Percentiles rank a stretch among this genome's conserved stretches.
Evolutionary conservation across 441 rosid species (phyloP).

Genomic region (Gossypium davidsonii): DNA sequence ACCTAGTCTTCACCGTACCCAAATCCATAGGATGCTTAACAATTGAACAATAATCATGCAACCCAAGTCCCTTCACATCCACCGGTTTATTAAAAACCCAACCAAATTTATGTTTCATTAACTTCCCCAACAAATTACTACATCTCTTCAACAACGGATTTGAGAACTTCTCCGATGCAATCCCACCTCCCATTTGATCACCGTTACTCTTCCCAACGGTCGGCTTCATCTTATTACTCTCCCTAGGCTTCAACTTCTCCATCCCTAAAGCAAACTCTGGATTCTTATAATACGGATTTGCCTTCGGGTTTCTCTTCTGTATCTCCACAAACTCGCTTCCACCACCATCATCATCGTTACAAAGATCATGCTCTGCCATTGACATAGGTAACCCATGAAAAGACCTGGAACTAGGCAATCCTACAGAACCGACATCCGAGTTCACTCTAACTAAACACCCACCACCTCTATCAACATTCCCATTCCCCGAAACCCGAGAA

Average conservation of each 20-base stretch:
- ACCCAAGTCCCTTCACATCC: slow-evolving; percentile 58
- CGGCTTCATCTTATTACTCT: slow-evolving; percentile 37
- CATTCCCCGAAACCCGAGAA: slow-evolving; percentile 17
- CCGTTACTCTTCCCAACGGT: slow-evolving; percentile 35
- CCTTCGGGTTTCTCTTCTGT: slow-evolving; percentile 38
- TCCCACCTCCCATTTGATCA: slow-evolving; percentile 21
- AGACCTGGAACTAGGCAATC: slow-evolving; percentile 24
- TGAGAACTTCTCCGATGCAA: slow-evolving; percentile 26
- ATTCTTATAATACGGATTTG: slow-evolving; percentile 29
- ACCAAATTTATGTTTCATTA: slow-evolving; percentile 77
- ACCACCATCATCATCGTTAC: slow-evolving; percentile 18
- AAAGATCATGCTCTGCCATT: slow-evolving; percentile 23
- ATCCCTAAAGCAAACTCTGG: slow-evolving; percentile 27
- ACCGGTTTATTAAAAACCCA: slow-evolving; percentile 85
- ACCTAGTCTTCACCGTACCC: slow-evolving; percentile 68
- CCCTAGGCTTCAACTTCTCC: slow-evolving; percentile 29
- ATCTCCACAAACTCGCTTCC: slow-evolving; percentile 23
- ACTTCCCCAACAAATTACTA: slow-evolving; percentile 48
- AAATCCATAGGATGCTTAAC: slow-evolving; percentile 92
- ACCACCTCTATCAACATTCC: slow-evolving; percentile 15
- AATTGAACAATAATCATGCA: slow-evolving; percentile 66
- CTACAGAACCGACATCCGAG: slow-evolving; percentile 51
- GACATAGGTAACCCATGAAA: slow-evolving; percentile 26
- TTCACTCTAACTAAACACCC: slow-evolving; percentile 36
- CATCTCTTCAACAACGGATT: slow-evolving; percentile 47